phyloP scores from a whole-genome alignment of 768 basidiomycete species.

The Coprinopsis strossmayeri region DNA sequence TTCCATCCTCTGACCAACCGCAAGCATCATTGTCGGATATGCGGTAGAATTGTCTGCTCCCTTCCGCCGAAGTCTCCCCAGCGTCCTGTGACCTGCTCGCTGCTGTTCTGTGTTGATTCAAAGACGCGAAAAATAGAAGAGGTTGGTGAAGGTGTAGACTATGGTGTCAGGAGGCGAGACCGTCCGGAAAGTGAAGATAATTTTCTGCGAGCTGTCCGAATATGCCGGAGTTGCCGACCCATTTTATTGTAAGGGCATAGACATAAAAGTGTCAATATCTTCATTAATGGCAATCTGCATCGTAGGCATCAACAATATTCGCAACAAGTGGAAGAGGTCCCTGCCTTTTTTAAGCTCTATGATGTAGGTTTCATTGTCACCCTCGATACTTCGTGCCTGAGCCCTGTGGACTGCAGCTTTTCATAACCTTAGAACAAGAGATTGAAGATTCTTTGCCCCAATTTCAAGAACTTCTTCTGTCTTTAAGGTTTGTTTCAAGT shows the following conservation, averaged over 20 bases:
- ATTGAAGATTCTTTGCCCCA: conserved; percentile 85
- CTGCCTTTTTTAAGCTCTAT: conserved; percentile 65
- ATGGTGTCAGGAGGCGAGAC: conserved; percentile 60
- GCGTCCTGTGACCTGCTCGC: conserved; percentile 63
- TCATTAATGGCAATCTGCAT: conserved; percentile 10
- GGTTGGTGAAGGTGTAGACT: conserved; percentile 78
- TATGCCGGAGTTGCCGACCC: conserved; percentile 80
- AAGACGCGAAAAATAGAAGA: conserved; percentile 75
- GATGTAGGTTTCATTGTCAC: conserved; percentile 36
- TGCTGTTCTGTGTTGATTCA: conserved; percentile 81
- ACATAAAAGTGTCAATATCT: background rate
- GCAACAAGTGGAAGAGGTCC: conserved; percentile 52
- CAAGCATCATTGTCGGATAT: conserved; percentile 94
- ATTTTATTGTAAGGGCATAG: conserved; percentile 57
- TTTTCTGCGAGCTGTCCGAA: conserved; percentile 82
- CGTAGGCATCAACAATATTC: conserved; percentile 82
- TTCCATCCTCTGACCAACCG: conserved; percentile 90
- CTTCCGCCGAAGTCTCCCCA: conserved; percentile 71
- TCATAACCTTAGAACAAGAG: conserved; percentile 75
- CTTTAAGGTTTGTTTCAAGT: background rate
- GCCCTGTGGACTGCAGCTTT: conserved; percentile 53
- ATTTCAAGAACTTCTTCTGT: conserved; percentile 73
- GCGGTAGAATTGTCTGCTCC: conserved; percentile 88
- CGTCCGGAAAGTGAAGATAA: conserved; percentile 60
- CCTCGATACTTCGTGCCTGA: background rate